phyloP scores from a whole-genome alignment of 192 early-diverging fungal species.

The Backusella tarrabulga region DNA sequence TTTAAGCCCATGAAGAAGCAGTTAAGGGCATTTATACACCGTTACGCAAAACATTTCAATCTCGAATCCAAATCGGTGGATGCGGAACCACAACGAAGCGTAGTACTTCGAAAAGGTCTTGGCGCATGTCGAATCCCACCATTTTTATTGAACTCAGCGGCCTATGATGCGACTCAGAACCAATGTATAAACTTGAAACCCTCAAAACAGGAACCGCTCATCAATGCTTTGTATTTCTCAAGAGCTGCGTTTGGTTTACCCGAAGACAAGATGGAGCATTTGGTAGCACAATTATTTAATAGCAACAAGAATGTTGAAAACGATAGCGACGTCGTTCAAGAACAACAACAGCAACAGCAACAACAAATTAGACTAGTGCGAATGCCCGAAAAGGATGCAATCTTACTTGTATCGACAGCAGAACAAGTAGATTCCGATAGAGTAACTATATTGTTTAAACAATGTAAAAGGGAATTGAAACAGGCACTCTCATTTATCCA shows the following conservation, averaged over 20 bases:
- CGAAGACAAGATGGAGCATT: neutral
- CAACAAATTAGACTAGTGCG: neutral
- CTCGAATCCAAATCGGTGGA: slow-evolving; percentile 74
- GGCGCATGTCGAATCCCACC: slow-evolving; percentile 34
- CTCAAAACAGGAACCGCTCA: slow-evolving; percentile 32
- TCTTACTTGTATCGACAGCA: neutral
- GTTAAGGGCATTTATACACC: slow-evolving; percentile 68
- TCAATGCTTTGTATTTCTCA: slow-evolving; percentile 57
- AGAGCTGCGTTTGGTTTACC: slow-evolving; percentile 52
- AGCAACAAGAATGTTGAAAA: neutral
- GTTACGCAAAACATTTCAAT: slow-evolving; percentile 69
- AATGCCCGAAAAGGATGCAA: neutral
- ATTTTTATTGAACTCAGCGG: slow-evolving; percentile 41
- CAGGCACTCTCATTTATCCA: neutral
- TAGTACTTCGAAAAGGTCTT: slow-evolving; percentile 55
- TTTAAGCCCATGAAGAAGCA: slow-evolving; percentile 67
- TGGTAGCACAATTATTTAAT: neutral
- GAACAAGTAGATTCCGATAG: neutral
- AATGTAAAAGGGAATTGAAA: neutral
- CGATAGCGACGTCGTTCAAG: no score
- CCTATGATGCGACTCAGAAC: slow-evolving; percentile 4
- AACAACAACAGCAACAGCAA: neutral
- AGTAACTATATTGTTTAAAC: neutral
- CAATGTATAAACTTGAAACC: no score
- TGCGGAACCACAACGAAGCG: slow-evolving; percentile 72